Evolutionary conservation across 495 filamentous ascomycete genomes (phyloP).

Genomic region (Xylaria castorea): DNA sequence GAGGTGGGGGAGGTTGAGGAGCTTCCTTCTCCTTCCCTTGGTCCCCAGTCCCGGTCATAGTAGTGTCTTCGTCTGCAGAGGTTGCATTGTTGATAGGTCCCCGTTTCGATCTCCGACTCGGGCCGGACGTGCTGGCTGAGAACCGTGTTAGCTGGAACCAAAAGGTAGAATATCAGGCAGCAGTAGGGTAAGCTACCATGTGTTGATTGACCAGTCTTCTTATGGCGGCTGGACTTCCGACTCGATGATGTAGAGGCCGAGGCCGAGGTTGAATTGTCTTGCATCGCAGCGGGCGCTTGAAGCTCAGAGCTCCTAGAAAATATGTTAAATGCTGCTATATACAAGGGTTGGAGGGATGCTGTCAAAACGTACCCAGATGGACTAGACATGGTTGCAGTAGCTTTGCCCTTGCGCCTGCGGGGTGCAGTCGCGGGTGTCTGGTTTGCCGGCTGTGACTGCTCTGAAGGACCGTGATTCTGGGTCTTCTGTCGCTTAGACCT

Average conservation of each 20-base stretch:
- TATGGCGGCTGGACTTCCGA: constrained; percentile 71
- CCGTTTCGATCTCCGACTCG: constrained; percentile 61
- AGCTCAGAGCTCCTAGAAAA: constrained; percentile 35
- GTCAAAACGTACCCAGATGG: constrained; percentile 48
- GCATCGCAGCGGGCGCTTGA: constrained; percentile 38
- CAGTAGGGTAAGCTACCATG: constrained; percentile 45
- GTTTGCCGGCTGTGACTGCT: constrained; percentile 34
- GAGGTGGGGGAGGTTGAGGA: constrained; percentile 49
- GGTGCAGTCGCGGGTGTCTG: constrained; percentile 49
- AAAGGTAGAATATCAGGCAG: constrained; percentile 25
- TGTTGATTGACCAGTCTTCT: constrained; percentile 50
- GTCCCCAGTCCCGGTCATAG: constrained; percentile 67
- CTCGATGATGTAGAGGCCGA: constrained; percentile 64
- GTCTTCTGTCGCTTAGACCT: constrained; percentile 62
- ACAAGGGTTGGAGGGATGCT: neutral
- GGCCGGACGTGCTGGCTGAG: constrained; percentile 42
- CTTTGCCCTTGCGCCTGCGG: constrained; percentile 68
- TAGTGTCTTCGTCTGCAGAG: constrained; percentile 55
- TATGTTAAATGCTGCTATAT: constrained; percentile 16
- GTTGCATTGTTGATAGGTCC: constrained; percentile 56
- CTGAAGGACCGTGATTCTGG: constrained; percentile 32
- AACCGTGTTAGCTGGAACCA: neutral
- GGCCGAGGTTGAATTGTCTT: constrained; percentile 44
- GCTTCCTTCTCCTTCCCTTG: constrained; percentile 61
- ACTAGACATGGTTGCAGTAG: constrained; percentile 78